Conservation (phyloP, 768 basidiomycete species). For the Tephrocybe rancida region DNA sequence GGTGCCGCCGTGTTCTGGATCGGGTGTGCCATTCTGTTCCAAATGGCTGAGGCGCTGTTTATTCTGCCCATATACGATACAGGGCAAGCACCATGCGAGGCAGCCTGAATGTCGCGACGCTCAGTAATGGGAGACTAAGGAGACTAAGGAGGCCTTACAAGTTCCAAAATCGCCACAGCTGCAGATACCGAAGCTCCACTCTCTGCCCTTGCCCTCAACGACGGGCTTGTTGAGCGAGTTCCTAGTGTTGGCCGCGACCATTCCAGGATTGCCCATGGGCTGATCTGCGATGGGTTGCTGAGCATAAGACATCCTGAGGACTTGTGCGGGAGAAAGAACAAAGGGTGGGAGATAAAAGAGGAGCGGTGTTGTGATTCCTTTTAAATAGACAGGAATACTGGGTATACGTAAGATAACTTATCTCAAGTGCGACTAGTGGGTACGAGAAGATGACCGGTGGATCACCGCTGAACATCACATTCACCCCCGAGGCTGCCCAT, state of each 20-base stretch:
- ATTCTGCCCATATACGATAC: conserved; percentile 38
- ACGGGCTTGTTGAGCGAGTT: conserved; percentile 30
- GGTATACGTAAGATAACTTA: not conserved
- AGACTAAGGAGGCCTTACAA: conserved; percentile 19
- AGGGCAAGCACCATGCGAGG: conserved; percentile 37
- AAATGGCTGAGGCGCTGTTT: conserved; percentile 36
- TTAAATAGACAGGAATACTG: no score
- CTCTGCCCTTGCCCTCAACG: conserved; percentile 23
- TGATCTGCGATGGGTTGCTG: conserved; percentile 10
- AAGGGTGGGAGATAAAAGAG: not conserved
- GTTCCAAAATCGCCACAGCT: conserved; percentile 21
- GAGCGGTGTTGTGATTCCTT: not conserved
- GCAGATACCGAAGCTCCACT: conserved; percentile 30
- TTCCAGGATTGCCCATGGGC: conserved; percentile 20
- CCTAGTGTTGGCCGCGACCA: conserved; percentile 18
- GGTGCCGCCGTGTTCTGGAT: conserved; percentile 36
- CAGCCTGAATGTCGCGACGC: conserved; percentile 28
- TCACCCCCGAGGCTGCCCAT: no score
- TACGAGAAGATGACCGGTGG: no score
- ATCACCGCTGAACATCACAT: no score
- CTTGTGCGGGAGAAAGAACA: not conserved
- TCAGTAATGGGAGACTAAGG: not conserved
- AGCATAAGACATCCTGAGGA: not conserved
- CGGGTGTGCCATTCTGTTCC: conserved; percentile 26
- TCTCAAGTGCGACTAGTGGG: no score